phyloP scores from a whole-genome alignment of 345 rosid species.

The Eucalyptus virginea region DNA sequence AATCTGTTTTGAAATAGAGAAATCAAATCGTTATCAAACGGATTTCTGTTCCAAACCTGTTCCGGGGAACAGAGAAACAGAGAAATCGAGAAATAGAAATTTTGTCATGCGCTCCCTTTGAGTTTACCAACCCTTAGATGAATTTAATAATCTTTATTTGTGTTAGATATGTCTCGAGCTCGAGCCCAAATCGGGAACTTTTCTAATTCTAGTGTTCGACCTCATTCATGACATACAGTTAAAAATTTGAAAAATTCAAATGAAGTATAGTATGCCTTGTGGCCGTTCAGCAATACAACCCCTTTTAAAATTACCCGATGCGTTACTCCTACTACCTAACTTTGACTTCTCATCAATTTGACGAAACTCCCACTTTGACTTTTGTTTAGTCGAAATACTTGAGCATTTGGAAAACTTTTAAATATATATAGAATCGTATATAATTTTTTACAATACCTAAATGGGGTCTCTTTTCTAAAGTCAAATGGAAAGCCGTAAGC shows the following conservation, averaged over 20 bases:
- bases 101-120: no score
- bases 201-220: background rate
- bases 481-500: background rate
- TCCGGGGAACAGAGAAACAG: no score
- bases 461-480: background rate
- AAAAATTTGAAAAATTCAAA: background rate
- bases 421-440: background rate
- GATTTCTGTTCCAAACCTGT: no score
- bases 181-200: fast-evolving
- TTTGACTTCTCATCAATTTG: background rate
- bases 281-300: background rate
- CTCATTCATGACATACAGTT: background rate
- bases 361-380: background rate
- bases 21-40: no score
- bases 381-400: background rate
- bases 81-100: no score
- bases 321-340: background rate
- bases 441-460: background rate
- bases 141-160: background rate
- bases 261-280: background rate
- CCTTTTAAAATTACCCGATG: background rate
- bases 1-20: no score
- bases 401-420: background rate
- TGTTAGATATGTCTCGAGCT: background rate
- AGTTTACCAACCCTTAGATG: background rate